phyloP scores from a whole-genome alignment of 1,284 basidiomycete genomes.

The Ustilago shanxiensis region DNA sequence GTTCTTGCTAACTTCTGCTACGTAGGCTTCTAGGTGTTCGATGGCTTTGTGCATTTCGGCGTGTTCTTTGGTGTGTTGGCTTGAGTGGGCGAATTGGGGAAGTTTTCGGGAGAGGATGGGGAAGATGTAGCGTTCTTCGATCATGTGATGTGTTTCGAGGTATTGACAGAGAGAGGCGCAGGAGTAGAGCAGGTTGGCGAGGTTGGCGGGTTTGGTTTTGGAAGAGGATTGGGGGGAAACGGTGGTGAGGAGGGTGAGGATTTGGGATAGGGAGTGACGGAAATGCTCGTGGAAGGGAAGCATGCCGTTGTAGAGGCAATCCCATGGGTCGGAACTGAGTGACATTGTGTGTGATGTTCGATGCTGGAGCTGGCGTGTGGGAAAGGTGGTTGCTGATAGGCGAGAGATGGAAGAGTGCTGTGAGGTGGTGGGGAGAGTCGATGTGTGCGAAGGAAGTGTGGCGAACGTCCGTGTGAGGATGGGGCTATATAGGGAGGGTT shows the following conservation, averaged over 20 bases:
- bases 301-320: conserved; percentile 54
- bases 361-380: too few species aligned
- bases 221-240: conserved; percentile 12
- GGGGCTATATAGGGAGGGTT: background rate
- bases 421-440: too few species aligned
- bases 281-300: conserved; percentile 58
- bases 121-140: conserved; percentile 65
- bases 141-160: conserved; percentile 61
- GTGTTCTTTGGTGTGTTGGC: conserved; percentile 53
- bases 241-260: conserved; percentile 30
- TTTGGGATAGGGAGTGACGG: conserved; percentile 32
- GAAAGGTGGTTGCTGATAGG: conserved; percentile 13
- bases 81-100: conserved; percentile 53
- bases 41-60: conserved; percentile 46
- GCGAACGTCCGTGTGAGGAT: background rate
- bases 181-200: conserved; percentile 35
- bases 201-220: conserved; percentile 20
- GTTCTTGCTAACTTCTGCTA: conserved; percentile 6
- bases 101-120: conserved; percentile 56
- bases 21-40: conserved; percentile 34
- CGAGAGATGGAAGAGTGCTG: too few species aligned
- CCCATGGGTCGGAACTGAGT: conserved; percentile 37
- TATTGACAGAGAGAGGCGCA: conserved; percentile 24
- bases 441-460: background rate
- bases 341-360: background rate